Base-by-base conservation (phyloP, 129 eudicot species). In the Centella asiatica region DNA sequence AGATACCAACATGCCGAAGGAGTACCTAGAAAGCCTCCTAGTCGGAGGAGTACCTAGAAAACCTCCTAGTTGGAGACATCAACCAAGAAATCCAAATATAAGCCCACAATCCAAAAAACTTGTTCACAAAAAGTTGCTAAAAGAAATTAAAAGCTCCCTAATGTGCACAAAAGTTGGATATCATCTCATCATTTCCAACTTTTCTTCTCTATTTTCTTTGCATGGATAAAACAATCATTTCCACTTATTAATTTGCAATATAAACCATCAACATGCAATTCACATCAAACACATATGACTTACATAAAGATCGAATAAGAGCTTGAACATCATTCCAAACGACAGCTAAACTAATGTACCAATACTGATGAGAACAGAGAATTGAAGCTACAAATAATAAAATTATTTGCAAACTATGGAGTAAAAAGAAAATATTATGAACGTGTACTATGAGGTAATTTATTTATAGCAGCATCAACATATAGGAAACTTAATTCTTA, bases 141-240 rank as follows among this genome's bases (percentile, higher is more conserved):
- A 17, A 33, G 14, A 4, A 27, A 22, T 1, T 17, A 3, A 20
- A 12, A 37, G 28, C 40, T 8, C n/a, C 51, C 49, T 27, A 62
- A 52, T 67, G 64, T 70, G 72, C 32, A 52, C 46, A 60, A 77
- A 67, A 77, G 82, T 68, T 54, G 11, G 61, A 74, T 60, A 77
- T 72, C 77, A 77, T 76, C 9, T 62, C 74, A 66, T 44, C 66
- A 44, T 62, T 60, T 31, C 59, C 24, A 69, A 15, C n/a, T 37
- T 60, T 8, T 32, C 2, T 44, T 40, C 51, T 29, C 25, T 52
- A 26, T 6, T 11, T 52, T 17, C 42, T 54, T 17, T 20, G 36
- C 24, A 64, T 42, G 3, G 47, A 42, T 42, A 33, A 48, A 48
- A 48, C 54, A 48, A n/a, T n/a, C 54, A n/a, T n/a, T n/a, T n/a